Conservation (phyloP, 2,329 filamentous ascomycete genomes). For the Penicillium nordicum region DNA sequence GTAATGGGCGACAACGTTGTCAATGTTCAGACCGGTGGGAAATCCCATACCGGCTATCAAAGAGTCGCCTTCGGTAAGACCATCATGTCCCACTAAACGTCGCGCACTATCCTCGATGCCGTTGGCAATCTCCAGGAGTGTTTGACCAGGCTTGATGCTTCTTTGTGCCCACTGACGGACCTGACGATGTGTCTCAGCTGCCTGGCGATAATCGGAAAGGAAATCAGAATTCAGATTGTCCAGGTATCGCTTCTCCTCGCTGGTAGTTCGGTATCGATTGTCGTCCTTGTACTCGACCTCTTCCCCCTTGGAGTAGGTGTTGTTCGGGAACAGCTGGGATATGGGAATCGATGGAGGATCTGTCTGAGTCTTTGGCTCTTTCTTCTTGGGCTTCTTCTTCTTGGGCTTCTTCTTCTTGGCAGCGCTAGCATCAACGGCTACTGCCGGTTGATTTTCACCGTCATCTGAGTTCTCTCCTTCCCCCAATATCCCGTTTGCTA, state of each 20-base stretch:
- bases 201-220: constrained; percentile 54
- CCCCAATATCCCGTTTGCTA: too few relatives aligned
- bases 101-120: constrained; percentile 55
- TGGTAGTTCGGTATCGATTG: constrained; percentile 39
- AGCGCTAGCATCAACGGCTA: too few relatives aligned
- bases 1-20: constrained; percentile 54
- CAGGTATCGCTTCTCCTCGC: constrained; percentile 46
- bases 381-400: not conserved
- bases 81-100: constrained; percentile 49
- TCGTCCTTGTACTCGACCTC: constrained; percentile 40
- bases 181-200: constrained; percentile 56
- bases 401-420: not conserved
- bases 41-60: constrained; percentile 55
- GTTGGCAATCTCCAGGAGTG: constrained; percentile 49
- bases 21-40: constrained; percentile 54
- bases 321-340: not conserved
- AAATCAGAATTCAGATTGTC: constrained; percentile 46
- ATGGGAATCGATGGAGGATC: not conserved
- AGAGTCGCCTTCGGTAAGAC: constrained; percentile 51
- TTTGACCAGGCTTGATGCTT: constrained; percentile 51
- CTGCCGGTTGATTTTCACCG: too few relatives aligned
- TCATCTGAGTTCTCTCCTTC: too few relatives aligned
- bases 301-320: not conserved
- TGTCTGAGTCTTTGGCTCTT: not conserved
- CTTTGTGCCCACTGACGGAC: constrained; percentile 50